Evolutionary conservation across 768 basidiomycete genomes (phyloP), one percentile per base, ranked within the genome.

Genomic region (Boletus sp.): DNA sequence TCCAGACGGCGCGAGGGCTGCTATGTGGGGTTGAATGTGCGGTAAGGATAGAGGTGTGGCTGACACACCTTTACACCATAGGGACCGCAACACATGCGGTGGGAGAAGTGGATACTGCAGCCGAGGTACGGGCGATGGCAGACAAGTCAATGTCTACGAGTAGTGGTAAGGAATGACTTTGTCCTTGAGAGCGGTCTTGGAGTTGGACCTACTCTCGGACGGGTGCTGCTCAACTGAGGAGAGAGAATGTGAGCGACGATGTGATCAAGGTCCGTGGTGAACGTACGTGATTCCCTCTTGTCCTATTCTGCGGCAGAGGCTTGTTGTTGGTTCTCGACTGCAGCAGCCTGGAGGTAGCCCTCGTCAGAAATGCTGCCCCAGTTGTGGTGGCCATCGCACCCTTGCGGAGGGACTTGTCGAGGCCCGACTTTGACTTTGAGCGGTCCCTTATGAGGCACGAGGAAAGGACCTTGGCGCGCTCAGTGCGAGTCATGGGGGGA

Each of bases 71-170:
- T 47, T 52, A 70, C 64, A 70, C 58, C 32, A 65, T 29, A 32
- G 47, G 59, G 42, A 51, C 57, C 30, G 30, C 29, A 47, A 61
- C 9, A 14, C 41, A 58, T 18, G 44, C 11, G 54, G 75, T 71
- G 39, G 78, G 86, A 60, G 82, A 87, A 57, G 82, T 74, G 60
- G 82, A 84, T 29, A 85, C 82, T 15, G 86, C 92, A 57, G 79
- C 80, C 9, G 91, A 93, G 55, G 90, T 90, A 63, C 90, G 85
- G 12, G 93, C 93, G 65, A 95, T 94, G 52, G 86, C 78, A 33
- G 82, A 78, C 56, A 95, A 81, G 73, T 93, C 89, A 45, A 83
- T 73, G 45, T 62, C 68, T 68, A 50, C 4, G 39, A 41, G 37
- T 2, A 50, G 30, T 33, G 47, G 17, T 57, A 45, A 61, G 55